Conservation (phyloP, 129 eudicot species). For the Escallonia herrerae region DNA sequence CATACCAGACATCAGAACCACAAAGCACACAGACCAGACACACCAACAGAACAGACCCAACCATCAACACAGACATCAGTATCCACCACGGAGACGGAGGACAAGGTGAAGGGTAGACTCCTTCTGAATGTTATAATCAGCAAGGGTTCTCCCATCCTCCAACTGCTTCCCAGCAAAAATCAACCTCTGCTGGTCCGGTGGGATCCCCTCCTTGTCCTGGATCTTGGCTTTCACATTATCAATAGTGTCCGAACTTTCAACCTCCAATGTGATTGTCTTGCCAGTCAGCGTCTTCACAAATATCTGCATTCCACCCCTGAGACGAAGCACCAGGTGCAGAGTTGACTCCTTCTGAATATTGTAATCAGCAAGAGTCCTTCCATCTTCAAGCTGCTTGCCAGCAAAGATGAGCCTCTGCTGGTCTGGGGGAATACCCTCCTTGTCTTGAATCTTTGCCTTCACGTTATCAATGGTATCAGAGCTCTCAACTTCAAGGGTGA, state of each 20-base stretch:
- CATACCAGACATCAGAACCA: background rate
- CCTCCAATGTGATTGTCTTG: background rate
- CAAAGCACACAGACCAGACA: background rate
- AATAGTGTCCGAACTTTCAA: background rate
- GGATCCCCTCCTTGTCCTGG: background rate
- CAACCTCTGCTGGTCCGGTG: slow-evolving; percentile 16
- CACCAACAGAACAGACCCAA: background rate
- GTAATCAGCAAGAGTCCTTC: slow-evolving; percentile 24
- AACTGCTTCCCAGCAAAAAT: slow-evolving; percentile 36
- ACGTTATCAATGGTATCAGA: slow-evolving; percentile 23
- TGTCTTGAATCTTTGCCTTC: slow-evolving; percentile 29
- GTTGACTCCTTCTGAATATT: slow-evolving; percentile 26
- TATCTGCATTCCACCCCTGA: background rate
- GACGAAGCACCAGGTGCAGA: slow-evolving; percentile 25
- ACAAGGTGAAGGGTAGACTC: slow-evolving; percentile 38
- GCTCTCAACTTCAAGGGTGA: slow-evolving; percentile 31
- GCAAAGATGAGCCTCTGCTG: slow-evolving; percentile 31
- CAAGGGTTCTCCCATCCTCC: slow-evolving; percentile 37
- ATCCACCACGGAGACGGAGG: slow-evolving; percentile 35
- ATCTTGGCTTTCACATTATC: background rate
- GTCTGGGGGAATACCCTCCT: slow-evolving; percentile 33
- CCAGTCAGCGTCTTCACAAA: background rate
- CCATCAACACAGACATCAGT: background rate
- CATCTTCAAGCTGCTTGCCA: slow-evolving; percentile 27
- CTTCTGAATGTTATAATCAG: slow-evolving; percentile 34